Base-by-base conservation (phyloP, 148 eudicot species). In the Amaranthus palmeri region DNA sequence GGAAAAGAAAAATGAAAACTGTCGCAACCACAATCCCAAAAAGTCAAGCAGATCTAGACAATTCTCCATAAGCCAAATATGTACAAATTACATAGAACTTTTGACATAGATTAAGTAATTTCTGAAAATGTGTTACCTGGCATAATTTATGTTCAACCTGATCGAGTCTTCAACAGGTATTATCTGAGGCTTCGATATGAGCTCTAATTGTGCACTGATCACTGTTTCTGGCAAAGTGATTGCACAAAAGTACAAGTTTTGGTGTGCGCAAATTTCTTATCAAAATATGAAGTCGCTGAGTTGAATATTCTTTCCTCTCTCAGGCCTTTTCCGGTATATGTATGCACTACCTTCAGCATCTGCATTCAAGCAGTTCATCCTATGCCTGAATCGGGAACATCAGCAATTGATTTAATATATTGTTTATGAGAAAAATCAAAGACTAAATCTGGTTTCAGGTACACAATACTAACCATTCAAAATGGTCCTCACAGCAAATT, bases 401-500 rank as follows among this genome's bases (percentile, higher is more conserved):
- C 67, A 66, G 69, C 18, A 40, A 11, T 25, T 56, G 50, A 45
- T 74, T 50, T 8, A 14, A 54, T 54, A 61, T 46, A 54, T 13
- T 67, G 46, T n/a, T 13, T 11, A 15, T 36, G 50, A 53, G 18
- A 0, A 13, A 18, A 75, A 10, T 47, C 58, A 12, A 11, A 71
- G 47, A 56, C 53, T 56, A 41, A 59, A 25, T 67, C 50, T 52
- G 40, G 40, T 13, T 18, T 15, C 54, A 45, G 55, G 6, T 54
- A 25, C 68, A 18, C 55, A 74, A 9, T 44, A 42, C 79, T 72
- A 36, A 87, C 96, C 97, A 92, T 72, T 83, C 89, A 75, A 92
- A 92, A 83, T 92, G 97, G 79, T 92, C 97, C 74, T 92, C 97
- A 17, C 97, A 92, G 81, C 97, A 89, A 25, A 92, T 81, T 48